Evolutionary conservation across 2,329 filamentous ascomycete species (phyloP), one percentile per base, ranked within the genome.

Genomic region (Fusarium sp.): DNA sequence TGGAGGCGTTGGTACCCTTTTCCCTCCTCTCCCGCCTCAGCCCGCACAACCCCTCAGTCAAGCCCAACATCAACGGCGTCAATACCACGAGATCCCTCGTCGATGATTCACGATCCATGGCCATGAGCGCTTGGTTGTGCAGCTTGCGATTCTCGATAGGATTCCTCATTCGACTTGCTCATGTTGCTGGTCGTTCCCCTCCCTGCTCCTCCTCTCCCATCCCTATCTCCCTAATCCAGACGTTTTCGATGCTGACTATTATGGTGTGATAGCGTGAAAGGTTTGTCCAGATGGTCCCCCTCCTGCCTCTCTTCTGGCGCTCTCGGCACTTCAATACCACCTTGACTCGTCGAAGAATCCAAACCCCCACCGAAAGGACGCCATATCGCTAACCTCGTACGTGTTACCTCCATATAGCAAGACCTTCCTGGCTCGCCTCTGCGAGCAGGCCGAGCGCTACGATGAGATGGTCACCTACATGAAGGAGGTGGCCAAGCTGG

Each of bases 391-490:
- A 65, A 74, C 73, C 62, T 60, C 45, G 63, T 68, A 57, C 58
- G 61, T 65, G 52, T 64, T 67, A 39, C 51, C 29, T 50, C 46
- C 78, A 46, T 68, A 66, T 80, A 97, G 93, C 91, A 98, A 98
- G 90, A 98, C 95, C 79, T 98, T 98, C 88, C 92, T 98, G 81
- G 95, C 95, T 82, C 90, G 95, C 85, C 93, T 99, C 79, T 98
- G 95, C 87, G 95, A 98, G 91, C 95, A 99, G 89, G 95, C 95
- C 79, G 95, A 98, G 88, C 94, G 94, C 79, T 99, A 99, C 84
- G 94, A 99, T 94, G 95, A 98, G 85, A 98, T 98, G 94, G 94
- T 98, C 74, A 93, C 89, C 78, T 97, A 94, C 86, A 98, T 98
- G 95, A 98, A 98, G 92, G 93, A 97, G 90, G 94, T 98, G 76